Conservation (phyloP, 2,329 filamentous ascomycete species). For the Capronia americana region DNA sequence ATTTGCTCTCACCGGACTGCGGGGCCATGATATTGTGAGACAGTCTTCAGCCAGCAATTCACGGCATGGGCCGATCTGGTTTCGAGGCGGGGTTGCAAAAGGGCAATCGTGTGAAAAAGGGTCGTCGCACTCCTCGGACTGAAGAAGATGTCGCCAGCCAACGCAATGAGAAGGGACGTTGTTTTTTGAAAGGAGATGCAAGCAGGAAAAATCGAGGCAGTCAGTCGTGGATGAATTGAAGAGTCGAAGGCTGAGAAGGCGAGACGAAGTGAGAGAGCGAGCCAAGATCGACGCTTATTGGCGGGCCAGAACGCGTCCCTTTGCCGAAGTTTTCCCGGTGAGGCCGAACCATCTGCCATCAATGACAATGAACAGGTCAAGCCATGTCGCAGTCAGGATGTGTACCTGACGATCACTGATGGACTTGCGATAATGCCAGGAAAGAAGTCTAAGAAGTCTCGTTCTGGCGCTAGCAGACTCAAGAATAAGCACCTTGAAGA, state of each 20-base stretch:
- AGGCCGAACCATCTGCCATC: neutral
- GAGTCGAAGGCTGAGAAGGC: neutral
- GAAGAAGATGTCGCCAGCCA: neutral
- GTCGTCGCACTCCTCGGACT: neutral
- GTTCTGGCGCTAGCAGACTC: neutral
- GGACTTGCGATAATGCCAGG: neutral
- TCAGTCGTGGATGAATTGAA: conserved; percentile 8
- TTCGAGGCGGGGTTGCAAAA: neutral
- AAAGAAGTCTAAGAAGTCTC: neutral
- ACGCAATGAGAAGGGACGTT: neutral
- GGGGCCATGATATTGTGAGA: conserved; percentile 63
- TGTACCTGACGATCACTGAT: neutral
- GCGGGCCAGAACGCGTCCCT: conserved; percentile 21
- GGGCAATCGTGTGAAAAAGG: neutral
- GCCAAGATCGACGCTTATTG: conserved; percentile 19
- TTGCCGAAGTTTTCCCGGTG: conserved; percentile 5
- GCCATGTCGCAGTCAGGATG: neutral
- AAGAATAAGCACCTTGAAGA: neutral
- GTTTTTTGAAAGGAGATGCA: neutral
- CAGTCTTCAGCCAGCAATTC: conserved; percentile 44
- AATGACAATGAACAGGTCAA: neutral
- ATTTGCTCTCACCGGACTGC: conserved; percentile 50
- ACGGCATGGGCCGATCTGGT: conserved; percentile 1
- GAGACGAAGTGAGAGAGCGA: neutral
- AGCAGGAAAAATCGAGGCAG: neutral